Base-by-base conservation (phyloP, 2,329 filamentous ascomycete genomes). In the Aspergillus sp. region DNA sequence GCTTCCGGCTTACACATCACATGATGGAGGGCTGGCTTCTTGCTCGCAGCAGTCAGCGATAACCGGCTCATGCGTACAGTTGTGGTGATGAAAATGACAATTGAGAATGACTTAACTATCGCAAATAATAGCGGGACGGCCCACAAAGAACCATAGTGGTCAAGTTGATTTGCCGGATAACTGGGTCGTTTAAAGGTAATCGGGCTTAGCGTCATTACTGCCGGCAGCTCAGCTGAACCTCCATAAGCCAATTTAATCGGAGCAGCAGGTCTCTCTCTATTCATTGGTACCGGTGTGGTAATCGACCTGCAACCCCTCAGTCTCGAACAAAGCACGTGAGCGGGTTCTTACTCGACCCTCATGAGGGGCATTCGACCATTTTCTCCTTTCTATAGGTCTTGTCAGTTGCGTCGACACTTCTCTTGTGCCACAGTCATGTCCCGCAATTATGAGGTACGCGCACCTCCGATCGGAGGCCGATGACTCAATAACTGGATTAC, bases 381-480 rank as follows among this genome's bases (percentile, higher is more conserved):
- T 58, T 48, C 61, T 58, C 60, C 51, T 44, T 53, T 62, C 62
- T 66, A 52, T 49, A 57, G 64, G 57, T 64, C 44, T 55, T 57
- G 59, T 59, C 63, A 64, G 42, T 60, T 67, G 57, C 73, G 71
- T 57, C 62, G 62, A 65, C 66, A 74, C 39, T 75, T 72, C 42
- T 72, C 68, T 59, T 62, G 58, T 62, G 67, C 71, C 38, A 59
- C 66, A 66, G 65, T 62, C 57, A 77, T 77, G 75, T 64, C 74
- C 72, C 75, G 75, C 52, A 72, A 71, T 61, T 78, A 78, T 65
- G 73, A 74, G 64, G 75, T 77, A 72, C 58, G 73, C 62, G 39
- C 47, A 54, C 39, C 57, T 39, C 38, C 57, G 54, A 7, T 38
- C 19, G 30, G 32, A n/a, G 51, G 32, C n/a, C 13, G 38, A 47